Conservation (phyloP, 2,329 filamentous ascomycete species). For the Aureobasidium leucospermi region DNA sequence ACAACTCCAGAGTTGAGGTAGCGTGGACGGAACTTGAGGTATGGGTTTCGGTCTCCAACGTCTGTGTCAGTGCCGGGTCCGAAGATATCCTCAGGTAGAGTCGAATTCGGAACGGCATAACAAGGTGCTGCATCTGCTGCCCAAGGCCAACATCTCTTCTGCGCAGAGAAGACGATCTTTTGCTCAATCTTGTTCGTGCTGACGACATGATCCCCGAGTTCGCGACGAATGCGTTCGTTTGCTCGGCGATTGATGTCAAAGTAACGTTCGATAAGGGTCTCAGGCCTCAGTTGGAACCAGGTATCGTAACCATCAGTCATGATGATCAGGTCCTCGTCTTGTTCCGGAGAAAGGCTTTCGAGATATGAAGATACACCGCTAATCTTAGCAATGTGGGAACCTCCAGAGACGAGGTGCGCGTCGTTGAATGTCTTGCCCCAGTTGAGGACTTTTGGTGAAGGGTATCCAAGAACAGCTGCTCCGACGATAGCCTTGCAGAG, state of each 20-base stretch:
- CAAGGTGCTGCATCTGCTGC: constrained; percentile 41
- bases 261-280: constrained; percentile 57
- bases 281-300: constrained; percentile 58
- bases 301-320: constrained; percentile 58
- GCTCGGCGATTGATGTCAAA: constrained; percentile 33
- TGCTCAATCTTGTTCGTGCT: constrained; percentile 37
- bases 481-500: constrained; percentile 23
- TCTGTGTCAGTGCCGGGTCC: constrained; percentile 43
- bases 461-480: constrained; percentile 21
- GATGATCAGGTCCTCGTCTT: constrained; percentile 50
- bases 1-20: constrained; percentile 28
- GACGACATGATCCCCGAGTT: constrained; percentile 16
- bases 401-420: not conserved
- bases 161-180: constrained; percentile 49
- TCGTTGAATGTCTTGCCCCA: constrained; percentile 17
- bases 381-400: constrained; percentile 24
- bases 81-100: constrained; percentile 43
- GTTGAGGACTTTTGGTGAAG: constrained; percentile 21
- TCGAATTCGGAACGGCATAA: constrained; percentile 45
- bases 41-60: constrained; percentile 31
- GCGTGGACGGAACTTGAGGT: constrained; percentile 31
- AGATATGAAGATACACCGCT: constrained; percentile 22
- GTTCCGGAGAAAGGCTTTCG: constrained; percentile 19
- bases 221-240: constrained; percentile 41
- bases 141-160: constrained; percentile 46